A percentile compares a stretch with the other conserved stretches of the same genome.
Evolutionary conservation across 768 basidiomycete species (phyloP).

Genomic region (Harrya chromipes): DNA sequence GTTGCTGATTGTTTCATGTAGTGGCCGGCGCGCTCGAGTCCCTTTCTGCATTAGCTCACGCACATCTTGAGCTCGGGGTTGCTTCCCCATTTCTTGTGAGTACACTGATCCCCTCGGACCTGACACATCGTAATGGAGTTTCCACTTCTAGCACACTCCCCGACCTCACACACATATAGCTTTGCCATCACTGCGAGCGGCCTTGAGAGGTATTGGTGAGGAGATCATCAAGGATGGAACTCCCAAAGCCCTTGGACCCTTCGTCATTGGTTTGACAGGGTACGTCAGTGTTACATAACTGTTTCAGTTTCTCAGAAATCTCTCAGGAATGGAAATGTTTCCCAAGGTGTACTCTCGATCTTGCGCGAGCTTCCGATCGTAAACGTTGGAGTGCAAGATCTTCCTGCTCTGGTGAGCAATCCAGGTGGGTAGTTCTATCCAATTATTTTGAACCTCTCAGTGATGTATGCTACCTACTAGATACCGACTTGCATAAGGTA

Average conservation of each 20-base stretch:
- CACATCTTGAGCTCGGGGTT: slow-evolving; percentile 73
- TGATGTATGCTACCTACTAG: slow-evolving; percentile 32
- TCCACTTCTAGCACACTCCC: slow-evolving; percentile 57
- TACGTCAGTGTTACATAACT: slow-evolving; percentile 29
- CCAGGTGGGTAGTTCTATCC: slow-evolving; percentile 40
- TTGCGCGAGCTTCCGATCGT: slow-evolving; percentile 67
- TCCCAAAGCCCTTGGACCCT: slow-evolving; percentile 65
- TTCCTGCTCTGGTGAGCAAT: slow-evolving; percentile 53
- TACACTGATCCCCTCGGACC: background rate
- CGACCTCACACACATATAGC: slow-evolving; percentile 74
- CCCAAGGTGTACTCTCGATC: slow-evolving; percentile 72
- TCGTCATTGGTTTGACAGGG: slow-evolving; percentile 84
- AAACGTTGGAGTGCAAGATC: slow-evolving; percentile 51
- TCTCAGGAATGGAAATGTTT: slow-evolving; percentile 74
- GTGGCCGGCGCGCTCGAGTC: slow-evolving; percentile 86
- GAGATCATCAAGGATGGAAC: slow-evolving; percentile 56
- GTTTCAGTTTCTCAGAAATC: background rate
- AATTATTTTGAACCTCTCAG: background rate
- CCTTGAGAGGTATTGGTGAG: slow-evolving; percentile 56
- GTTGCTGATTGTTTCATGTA: slow-evolving; percentile 26
- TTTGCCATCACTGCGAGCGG: slow-evolving; percentile 47
- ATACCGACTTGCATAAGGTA: slow-evolving; percentile 58
- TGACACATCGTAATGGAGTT: background rate
- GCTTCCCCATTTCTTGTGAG: slow-evolving; percentile 81
- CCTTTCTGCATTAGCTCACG: slow-evolving; percentile 71